A percentile compares a stretch with the other conserved stretches of the same genome.
Conservation (phyloP, 495 filamentous ascomycete species). For the Aspergillus panamensis region DNA sequence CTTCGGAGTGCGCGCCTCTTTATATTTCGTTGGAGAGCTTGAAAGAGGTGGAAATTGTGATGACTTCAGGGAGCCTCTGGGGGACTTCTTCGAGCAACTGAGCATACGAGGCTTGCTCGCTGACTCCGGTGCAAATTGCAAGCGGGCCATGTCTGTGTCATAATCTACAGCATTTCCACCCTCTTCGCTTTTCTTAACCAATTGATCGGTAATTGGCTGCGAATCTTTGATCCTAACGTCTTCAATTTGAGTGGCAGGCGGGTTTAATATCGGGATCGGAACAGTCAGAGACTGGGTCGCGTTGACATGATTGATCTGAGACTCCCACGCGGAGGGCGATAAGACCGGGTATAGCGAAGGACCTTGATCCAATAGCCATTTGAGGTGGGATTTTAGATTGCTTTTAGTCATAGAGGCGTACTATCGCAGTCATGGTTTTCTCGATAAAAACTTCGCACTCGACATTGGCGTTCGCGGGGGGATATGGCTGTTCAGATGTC, state of each 20-base stretch:
- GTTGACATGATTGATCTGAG: conserved; percentile 15
- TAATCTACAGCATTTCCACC: conserved; percentile 27
- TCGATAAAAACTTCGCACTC: not conserved
- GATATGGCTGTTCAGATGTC: conserved; percentile 1
- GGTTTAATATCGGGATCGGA: conserved; percentile 1
- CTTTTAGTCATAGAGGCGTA: conserved; percentile 50
- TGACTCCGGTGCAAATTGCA: conserved; percentile 51
- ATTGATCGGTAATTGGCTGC: not conserved
- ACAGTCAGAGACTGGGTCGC: not conserved
- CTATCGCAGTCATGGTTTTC: conserved; percentile 31
- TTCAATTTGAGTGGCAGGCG: conserved; percentile 7
- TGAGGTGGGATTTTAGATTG: conserved; percentile 47
- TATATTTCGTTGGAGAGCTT: conserved; percentile 29
- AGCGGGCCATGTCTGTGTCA: conserved; percentile 53
- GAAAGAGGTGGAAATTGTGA: conserved; percentile 6
- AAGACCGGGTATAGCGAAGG: conserved; percentile 34
- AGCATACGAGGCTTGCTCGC: conserved; percentile 49
- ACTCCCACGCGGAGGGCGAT: conserved; percentile 26
- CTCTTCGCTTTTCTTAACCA: conserved; percentile 4
- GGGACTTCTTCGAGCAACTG: conserved; percentile 29
- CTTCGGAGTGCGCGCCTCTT: conserved; percentile 16
- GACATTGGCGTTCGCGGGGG: conserved; percentile 11
- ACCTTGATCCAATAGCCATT: conserved; percentile 49
- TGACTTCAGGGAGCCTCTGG: conserved; percentile 19
- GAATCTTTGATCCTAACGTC: conserved; percentile 13